Evolutionary conservation across 106 monocot species (phyloP).

Genomic region (Triglochin maritima): DNA sequence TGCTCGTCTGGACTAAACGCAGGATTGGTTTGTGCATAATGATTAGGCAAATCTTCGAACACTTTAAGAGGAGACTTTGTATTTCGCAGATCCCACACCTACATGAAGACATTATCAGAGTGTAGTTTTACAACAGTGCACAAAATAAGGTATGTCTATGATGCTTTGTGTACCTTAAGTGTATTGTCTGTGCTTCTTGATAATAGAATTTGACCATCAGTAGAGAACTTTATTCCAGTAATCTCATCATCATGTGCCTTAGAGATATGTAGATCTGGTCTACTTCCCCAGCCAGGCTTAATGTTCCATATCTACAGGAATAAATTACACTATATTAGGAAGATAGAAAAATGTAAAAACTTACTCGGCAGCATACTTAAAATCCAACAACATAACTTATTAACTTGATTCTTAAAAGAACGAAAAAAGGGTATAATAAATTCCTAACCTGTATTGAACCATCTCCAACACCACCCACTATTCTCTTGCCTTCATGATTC

Average conservation of each 20-base stretch:
- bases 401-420: too few relatives aligned
- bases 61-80: slow-evolving; percentile 63
- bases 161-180: slow-evolving; percentile 44
- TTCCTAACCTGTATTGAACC: slow-evolving; percentile 84
- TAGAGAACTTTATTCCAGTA: slow-evolving; percentile 85
- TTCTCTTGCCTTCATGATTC: slow-evolving; percentile 87
- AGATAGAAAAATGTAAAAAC: too few relatives aligned
- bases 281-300: slow-evolving; percentile 98
- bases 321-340: neutral
- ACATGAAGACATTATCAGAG: neutral
- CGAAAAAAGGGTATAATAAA: too few relatives aligned
- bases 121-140: too few relatives aligned
- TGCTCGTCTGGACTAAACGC: slow-evolving; percentile 95
- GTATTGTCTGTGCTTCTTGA: slow-evolving; percentile 92
- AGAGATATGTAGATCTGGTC: slow-evolving; percentile 82
- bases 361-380: too few relatives aligned
- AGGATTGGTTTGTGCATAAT: slow-evolving; percentile 92
- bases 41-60: slow-evolving; percentile 73
- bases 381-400: too few relatives aligned
- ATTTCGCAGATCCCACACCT: slow-evolving; percentile 96
- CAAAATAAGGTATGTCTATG: too few relatives aligned
- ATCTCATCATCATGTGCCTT: slow-evolving; percentile 82
- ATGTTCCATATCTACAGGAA: slow-evolving; percentile 72
- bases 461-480: slow-evolving; percentile 91
- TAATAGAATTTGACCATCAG: slow-evolving; percentile 63